Conservation (phyloP, 1,139 yeast genomes). For the Taphrina populina region DNA sequence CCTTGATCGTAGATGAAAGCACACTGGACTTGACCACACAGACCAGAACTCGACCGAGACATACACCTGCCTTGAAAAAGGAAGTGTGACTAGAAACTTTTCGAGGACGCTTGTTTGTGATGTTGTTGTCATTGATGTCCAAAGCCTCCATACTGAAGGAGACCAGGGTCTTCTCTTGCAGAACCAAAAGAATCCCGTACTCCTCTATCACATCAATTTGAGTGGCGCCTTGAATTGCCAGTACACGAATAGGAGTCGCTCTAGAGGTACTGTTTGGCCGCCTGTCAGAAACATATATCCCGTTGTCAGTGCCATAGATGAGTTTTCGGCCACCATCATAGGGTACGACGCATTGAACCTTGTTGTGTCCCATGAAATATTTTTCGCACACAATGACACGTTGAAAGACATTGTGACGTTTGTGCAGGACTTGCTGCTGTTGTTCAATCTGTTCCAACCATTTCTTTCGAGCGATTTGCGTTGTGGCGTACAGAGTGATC, state of each 20-base stretch:
- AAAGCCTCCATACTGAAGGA: slow-evolving; percentile 84
- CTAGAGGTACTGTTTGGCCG: slow-evolving; percentile 52
- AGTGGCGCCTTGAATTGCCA: slow-evolving; percentile 72
- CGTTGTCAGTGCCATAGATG: slow-evolving; percentile 86
- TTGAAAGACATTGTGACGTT: slow-evolving; percentile 75
- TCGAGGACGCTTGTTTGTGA: slow-evolving; percentile 71
- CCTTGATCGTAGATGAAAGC: slow-evolving; percentile 71
- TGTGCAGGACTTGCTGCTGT: slow-evolving; percentile 73
- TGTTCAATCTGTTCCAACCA: slow-evolving; percentile 73
- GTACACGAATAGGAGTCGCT: slow-evolving; percentile 72
- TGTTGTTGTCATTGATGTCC: slow-evolving; percentile 44
- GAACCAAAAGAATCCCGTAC: slow-evolving; percentile 75
- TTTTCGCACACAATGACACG: slow-evolving; percentile 70
- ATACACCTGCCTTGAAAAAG: slow-evolving; percentile 88
- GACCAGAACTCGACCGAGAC: slow-evolving; percentile 81
- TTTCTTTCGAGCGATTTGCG: slow-evolving; percentile 71
- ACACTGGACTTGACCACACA: slow-evolving; percentile 83
- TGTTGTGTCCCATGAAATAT: slow-evolving; percentile 68
- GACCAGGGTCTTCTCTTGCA: slow-evolving; percentile 77
- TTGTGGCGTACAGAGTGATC: slow-evolving; percentile 63
- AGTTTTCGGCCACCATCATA: slow-evolving; percentile 85
- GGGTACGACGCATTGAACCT: slow-evolving; percentile 89
- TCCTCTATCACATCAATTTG: slow-evolving; percentile 92
- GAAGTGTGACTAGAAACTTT: slow-evolving; percentile 80
- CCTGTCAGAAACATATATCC: slow-evolving; percentile 75